Conservation (phyloP, 257 asterid genomes). For the Solanum microdontum region DNA sequence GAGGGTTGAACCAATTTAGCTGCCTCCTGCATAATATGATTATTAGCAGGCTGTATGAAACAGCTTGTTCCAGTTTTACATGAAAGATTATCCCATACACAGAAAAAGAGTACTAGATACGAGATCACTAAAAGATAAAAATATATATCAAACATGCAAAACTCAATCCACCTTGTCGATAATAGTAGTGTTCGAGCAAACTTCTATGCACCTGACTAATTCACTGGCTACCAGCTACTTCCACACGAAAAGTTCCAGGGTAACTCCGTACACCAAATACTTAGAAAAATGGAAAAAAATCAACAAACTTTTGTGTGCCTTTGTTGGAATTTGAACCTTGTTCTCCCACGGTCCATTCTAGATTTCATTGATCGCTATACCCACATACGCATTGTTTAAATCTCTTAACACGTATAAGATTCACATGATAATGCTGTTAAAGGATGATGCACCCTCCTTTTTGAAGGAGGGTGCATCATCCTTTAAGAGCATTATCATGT, state of each 20-base stretch:
- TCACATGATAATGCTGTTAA: not conserved
- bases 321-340: not conserved
- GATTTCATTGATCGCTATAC: not conserved
- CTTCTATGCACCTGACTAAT: not conserved
- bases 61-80: not conserved
- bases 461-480: not conserved
- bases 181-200: not conserved
- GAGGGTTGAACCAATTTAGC: slow-evolving; percentile 75
- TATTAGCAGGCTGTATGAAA: not conserved
- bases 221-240: not conserved
- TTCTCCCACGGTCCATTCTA: not conserved
- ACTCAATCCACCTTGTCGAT: not conserved
- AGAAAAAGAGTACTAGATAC: not conserved
- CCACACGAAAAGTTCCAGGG: not conserved
- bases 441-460: not conserved
- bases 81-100: not conserved
- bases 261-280: not conserved
- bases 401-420: not conserved
- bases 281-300: not conserved
- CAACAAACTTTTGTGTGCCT: not conserved
- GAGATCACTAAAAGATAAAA: too few species aligned
- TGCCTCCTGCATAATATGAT: slow-evolving; percentile 47
- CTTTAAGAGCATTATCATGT: not conserved
- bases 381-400: not conserved
- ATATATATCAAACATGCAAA: not conserved